Evolutionary conservation across 139 green algal species (phyloP).

Genomic region (Ettlia oleoabundans): DNA sequence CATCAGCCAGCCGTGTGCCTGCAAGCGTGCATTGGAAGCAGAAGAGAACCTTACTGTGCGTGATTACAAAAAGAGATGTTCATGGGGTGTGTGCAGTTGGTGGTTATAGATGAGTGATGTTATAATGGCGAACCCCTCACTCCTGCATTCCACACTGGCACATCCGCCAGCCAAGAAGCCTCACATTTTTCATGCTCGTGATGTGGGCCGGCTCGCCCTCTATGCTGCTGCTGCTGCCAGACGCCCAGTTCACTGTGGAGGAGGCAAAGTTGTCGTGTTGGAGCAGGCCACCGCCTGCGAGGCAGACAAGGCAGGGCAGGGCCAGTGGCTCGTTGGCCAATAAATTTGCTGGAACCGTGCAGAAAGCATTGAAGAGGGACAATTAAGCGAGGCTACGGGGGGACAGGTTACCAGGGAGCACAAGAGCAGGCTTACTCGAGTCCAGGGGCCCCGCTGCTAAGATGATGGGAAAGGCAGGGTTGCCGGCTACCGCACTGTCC

Average conservation of each 20-base stretch:
- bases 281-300: not conserved
- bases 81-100: too few relatives aligned
- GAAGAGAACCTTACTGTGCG: too few relatives aligned
- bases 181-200: constrained; percentile 17
- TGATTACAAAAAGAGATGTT: too few relatives aligned
- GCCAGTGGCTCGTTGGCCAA: not conserved
- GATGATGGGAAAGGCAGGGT: constrained; percentile 31
- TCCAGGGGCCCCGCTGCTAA: constrained; percentile 29
- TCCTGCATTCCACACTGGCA: too few relatives aligned
- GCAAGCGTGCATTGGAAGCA: not conserved
- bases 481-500: not conserved
- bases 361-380: too few relatives aligned
- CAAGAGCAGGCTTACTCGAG: not conserved
- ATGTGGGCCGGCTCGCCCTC: not conserved
- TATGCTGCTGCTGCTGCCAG: not conserved
- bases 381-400: too few relatives aligned
- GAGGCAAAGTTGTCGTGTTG: not conserved
- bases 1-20: constrained; percentile 53
- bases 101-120: too few relatives aligned
- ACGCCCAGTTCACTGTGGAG: not conserved
- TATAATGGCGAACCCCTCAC: too few relatives aligned
- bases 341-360: too few relatives aligned
- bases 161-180: not conserved
- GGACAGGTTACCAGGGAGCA: too few relatives aligned
- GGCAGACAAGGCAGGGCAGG: not conserved